Percentiles rank a stretch among this genome's conserved stretches.
These are phyloP conservation scores for Anaeromyces robustus DNA, from an alignment of 192 early-diverging fungal genomes.

Conservation along the genomic window DNA sequence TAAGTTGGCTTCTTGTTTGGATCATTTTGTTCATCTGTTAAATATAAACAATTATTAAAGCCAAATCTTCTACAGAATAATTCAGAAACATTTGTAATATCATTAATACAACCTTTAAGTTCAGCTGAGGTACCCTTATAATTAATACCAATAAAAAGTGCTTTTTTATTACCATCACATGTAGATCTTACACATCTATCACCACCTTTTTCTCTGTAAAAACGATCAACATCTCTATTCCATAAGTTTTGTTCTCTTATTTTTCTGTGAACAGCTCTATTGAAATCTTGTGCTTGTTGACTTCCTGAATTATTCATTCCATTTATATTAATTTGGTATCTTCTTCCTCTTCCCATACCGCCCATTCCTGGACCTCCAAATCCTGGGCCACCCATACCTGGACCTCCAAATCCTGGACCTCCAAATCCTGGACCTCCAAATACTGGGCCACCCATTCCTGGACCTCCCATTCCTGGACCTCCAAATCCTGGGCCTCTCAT, in stretches of 20 bases:
- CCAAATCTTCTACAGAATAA: background rate
- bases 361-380: conserved; percentile 4
- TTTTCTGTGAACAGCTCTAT: background rate
- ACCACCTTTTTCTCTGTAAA: background rate
- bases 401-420: background rate
- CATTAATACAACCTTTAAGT: conserved; percentile 33
- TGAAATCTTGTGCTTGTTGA: background rate
- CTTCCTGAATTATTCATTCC: no score
- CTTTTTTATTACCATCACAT: conserved; percentile 8
- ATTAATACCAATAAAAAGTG: conserved; percentile 38
- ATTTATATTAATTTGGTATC: background rate
- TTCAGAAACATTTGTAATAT: conserved; percentile 16
- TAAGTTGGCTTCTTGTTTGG: background rate
- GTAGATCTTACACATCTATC: background rate
- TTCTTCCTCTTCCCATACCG: background rate
- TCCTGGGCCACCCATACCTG: background rate
- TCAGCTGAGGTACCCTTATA: conserved; percentile 27
- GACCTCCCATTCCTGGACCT: background rate
- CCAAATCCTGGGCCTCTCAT: background rate
- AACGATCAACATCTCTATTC: background rate
- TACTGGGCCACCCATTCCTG: background rate
- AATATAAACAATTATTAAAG: background rate
- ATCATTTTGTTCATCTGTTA: conserved; percentile 20
- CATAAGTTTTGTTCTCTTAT: background rate
- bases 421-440: no score